These are phyloP conservation scores for Boechera retrofracta DNA, from an alignment of 345 rosid species.

Conservation along the genomic window DNA sequence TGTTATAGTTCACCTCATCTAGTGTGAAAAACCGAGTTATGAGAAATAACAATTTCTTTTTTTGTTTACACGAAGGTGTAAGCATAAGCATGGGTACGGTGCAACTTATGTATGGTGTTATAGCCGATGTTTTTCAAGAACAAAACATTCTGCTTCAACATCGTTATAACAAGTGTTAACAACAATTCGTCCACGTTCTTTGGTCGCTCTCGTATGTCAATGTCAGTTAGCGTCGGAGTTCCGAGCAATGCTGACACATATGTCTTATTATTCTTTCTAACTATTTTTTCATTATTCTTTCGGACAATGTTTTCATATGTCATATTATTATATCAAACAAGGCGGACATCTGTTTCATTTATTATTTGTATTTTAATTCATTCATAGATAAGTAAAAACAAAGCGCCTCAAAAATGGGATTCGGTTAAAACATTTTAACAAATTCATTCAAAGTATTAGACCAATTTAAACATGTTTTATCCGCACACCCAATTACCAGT, in stretches of 20 bases:
- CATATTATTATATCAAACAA: not conserved
- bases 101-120: too few species aligned
- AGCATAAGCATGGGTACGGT: too few species aligned
- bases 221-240: too few species aligned
- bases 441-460: not conserved
- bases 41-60: too few species aligned
- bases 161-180: not conserved
- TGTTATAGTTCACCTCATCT: too few species aligned
- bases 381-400: not conserved
- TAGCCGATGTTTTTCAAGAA: too few species aligned
- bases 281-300: not conserved
- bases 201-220: too few species aligned
- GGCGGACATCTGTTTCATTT: not conserved
- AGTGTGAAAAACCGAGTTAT: too few species aligned
- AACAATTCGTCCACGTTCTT: not conserved
- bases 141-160: not conserved
- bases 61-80: too few species aligned
- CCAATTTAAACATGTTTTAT: not conserved
- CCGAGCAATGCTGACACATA: too few species aligned
- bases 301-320: not conserved
- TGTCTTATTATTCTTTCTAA: not conserved
- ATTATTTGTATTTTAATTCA: not conserved
- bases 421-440: not conserved
- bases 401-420: not conserved
- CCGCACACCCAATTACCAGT: not conserved